These are phyloP conservation scores for Maudiozyma serrabonitensis DNA, from an alignment of 805 yeast genomes.

Conservation along the genomic window DNA sequence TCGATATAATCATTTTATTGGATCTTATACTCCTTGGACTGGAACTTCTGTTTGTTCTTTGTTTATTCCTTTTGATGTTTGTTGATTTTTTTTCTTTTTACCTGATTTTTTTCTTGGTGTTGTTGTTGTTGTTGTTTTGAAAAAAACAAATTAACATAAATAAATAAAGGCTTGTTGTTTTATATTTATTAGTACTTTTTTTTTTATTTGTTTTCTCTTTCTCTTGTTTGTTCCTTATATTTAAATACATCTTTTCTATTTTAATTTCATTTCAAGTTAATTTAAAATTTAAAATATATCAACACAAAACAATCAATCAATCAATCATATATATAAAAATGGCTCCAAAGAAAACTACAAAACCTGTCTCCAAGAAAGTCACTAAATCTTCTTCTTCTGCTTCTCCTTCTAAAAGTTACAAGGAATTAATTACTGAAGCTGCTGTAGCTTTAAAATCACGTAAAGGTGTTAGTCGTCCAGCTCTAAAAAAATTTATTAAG, in stretches of 20 bases:
- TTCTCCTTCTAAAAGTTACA: conserved; percentile 16
- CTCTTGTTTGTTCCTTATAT: not conserved
- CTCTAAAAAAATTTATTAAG: conserved; percentile 72
- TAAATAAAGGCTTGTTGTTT: no score
- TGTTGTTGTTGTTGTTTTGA: no score
- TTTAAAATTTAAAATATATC: not conserved
- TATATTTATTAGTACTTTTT: not conserved
- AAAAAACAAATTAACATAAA: no score
- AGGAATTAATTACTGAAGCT: conserved; percentile 42
- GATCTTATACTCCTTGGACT: no score
- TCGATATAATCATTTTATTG: no score
- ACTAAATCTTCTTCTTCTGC: conserved; percentile 4
- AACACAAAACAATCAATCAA: not conserved
- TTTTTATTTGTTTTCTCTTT: not conserved
- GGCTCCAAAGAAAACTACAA: conserved; percentile 9
- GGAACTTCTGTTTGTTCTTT: no score
- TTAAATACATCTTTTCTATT: not conserved
- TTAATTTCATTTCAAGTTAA: no score
- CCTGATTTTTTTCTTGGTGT: no score
- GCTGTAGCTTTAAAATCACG: conserved; percentile 54
- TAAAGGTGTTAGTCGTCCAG: conserved; percentile 78
- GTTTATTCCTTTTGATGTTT: no score
- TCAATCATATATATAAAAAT: conserved; percentile 1
- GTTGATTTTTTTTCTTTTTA: no score
- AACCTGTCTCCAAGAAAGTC: not conserved